Evolutionary conservation across 495 filamentous ascomycete species (phyloP).

Genomic region (Talaromyces trachyspermus): DNA sequence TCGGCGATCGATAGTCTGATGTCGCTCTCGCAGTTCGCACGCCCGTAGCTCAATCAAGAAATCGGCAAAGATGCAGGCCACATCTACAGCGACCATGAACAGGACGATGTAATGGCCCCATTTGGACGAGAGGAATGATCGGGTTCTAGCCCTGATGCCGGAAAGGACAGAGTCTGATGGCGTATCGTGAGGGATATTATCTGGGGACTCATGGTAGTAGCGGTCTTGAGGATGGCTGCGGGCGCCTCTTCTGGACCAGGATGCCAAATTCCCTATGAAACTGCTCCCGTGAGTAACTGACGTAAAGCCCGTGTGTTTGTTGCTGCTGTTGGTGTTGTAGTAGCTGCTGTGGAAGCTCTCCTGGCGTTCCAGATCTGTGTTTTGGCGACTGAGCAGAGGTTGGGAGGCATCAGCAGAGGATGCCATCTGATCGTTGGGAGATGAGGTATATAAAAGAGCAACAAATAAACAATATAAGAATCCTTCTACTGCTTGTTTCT

Average conservation of each 20-base stretch:
- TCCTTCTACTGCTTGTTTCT: too few relatives aligned
- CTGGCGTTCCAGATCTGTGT: neutral
- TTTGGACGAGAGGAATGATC: constrained; percentile 43
- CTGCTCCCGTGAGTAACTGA: neutral
- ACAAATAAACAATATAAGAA: neutral
- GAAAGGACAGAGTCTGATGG: neutral
- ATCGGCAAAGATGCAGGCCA: constrained; percentile 52
- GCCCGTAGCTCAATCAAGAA: constrained; percentile 54
- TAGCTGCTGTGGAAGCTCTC: neutral
- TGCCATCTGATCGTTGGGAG: neutral
- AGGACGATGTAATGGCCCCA: constrained; percentile 52
- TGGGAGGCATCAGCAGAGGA: constrained; percentile 7
- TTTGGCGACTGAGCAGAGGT: constrained; percentile 3
- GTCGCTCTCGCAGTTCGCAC: constrained; percentile 41
- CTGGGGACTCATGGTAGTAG: neutral
- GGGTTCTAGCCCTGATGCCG: constrained; percentile 15
- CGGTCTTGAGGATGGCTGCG: too few relatives aligned
- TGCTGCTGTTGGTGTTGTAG: neutral
- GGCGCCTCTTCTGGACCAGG: neutral
- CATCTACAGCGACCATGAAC: constrained; percentile 47
- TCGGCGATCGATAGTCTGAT: constrained; percentile 7
- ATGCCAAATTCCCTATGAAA: constrained; percentile 2
- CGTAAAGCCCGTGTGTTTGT: neutral
- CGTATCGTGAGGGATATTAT: neutral
- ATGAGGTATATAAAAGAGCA: neutral